Base-by-base conservation (phyloP, 805 yeast genomes). In the Candida mattraensis region DNA sequence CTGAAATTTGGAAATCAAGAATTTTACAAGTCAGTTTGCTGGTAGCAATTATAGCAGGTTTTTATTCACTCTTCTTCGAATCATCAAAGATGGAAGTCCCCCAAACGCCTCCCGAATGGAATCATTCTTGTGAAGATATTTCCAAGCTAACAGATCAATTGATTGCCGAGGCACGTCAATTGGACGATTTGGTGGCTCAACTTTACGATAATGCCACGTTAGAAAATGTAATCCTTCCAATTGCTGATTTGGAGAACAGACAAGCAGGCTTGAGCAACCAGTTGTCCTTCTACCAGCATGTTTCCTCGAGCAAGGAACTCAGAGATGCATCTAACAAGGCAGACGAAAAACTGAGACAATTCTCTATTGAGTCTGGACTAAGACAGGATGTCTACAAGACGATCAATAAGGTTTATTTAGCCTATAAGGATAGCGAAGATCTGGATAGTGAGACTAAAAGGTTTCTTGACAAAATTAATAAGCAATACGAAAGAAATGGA, bases 301-400 rank as follows among this genome's bases (percentile, higher is more conserved):
- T 87, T 8, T 80, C 89, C 3, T 51, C 77, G 14, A 69, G 72
- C 44, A 75, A 79, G 51, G 76, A 62, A n/a, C 54, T 83, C 20
- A 72, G 96, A 51, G 86, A 83, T 44, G 86, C 87, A 3, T 78
- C 89, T 3, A 70, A 71, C 28, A 64, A 73, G 41, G 81, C 86
- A 0, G 83, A 80, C 44, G 76, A 76, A 53, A 53, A 67, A 40
- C 58, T 83, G 27, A 70, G 75, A 34, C 72, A 78, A 31, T 74
- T 67, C 47, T 63, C 69, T 7, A 83, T 86, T 49, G 94, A 83
- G 48, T 69, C 80, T 16, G 71, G 74, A 11, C 58, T 76, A 36
- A 76, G 95, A 56, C 75, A 68, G 45, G 91, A 84, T 46, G 75
- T 87, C 7, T 87, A 68, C 58, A 58, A 66, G 42, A 74, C 72